These are phyloP conservation scores for Aspergillus glaucus DNA, from an alignment of 2,329 filamentous ascomycete genomes.

Conservation along the genomic window DNA sequence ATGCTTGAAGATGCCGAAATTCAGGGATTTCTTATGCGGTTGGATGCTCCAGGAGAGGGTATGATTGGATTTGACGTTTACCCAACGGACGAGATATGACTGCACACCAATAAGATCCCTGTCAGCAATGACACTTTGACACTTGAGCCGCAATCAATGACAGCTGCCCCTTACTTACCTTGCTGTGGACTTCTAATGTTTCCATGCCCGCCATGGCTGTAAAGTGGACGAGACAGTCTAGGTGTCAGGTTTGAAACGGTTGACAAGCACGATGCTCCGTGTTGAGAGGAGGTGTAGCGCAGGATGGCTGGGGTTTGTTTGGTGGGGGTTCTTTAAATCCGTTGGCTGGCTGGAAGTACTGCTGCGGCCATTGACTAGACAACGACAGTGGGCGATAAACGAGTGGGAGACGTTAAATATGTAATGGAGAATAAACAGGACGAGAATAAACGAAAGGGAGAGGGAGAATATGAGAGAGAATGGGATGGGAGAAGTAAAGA, in stretches of 20 bases:
- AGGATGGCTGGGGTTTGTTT: too few species aligned
- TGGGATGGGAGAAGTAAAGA: constrained; percentile 1
- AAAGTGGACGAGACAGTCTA: constrained; percentile 1
- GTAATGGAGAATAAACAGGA: constrained; percentile 5
- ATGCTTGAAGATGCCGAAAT: constrained; percentile 97
- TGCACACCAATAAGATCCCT: constrained; percentile 34
- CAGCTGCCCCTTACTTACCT: constrained; percentile 65
- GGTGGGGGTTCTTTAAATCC: too few species aligned
- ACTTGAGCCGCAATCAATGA: background rate
- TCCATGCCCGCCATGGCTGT: constrained; percentile 82
- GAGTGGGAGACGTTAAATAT: background rate
- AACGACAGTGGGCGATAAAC: too few species aligned
- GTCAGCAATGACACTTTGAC: constrained; percentile 10
- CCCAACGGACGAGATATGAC: constrained; percentile 98
- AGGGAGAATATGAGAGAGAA: constrained; percentile 1
- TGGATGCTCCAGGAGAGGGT: constrained; percentile 97
- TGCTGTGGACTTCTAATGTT: constrained; percentile 94
- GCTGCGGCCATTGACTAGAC: too few species aligned
- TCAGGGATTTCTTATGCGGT: constrained; percentile 96
- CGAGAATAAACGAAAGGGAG: constrained; percentile 1
- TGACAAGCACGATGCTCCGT: too few species aligned
- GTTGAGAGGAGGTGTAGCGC: background rate
- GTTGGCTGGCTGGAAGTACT: too few species aligned
- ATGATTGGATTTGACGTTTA: constrained; percentile 80
- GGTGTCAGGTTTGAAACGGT: too few species aligned